Evolutionary conservation across 2,329 filamentous ascomycete genomes (phyloP).

Genomic region (Cladosporium austrohemisphaericum): DNA sequence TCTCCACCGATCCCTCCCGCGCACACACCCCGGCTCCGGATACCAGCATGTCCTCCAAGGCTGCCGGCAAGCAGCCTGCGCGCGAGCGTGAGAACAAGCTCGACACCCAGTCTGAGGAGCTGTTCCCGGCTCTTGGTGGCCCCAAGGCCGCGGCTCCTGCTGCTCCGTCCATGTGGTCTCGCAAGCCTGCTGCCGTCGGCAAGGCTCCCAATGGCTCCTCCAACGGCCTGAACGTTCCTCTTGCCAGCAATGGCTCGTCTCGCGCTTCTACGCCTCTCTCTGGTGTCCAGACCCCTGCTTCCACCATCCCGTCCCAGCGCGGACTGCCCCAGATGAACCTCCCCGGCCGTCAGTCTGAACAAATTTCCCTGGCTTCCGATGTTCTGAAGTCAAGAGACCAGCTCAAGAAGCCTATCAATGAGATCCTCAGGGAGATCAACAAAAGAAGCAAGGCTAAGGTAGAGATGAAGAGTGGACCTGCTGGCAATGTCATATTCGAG

Average conservation of each 20-base stretch:
- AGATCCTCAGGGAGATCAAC: conserved; percentile 88
- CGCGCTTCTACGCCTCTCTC: conserved; percentile 62
- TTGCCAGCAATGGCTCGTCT: conserved; percentile 47
- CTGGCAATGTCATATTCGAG: conserved; percentile 74
- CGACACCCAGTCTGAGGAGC: conserved; percentile 83
- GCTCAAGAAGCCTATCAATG: conserved; percentile 78
- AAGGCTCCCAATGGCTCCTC: conserved; percentile 42
- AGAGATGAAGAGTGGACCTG: conserved; percentile 68
- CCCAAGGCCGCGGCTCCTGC: conserved; percentile 61
- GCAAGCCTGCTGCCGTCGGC: conserved; percentile 52
- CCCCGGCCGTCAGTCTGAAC: conserved; percentile 77
- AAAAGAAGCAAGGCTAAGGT: conserved; percentile 84
- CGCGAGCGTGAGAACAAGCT: conserved; percentile 50
- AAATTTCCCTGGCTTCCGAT: conserved; percentile 67
- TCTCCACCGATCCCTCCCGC: conserved; percentile 34
- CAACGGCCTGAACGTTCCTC: conserved; percentile 34
- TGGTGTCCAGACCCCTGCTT: conserved; percentile 47
- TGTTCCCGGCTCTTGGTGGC: conserved; percentile 86
- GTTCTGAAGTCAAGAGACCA: conserved; percentile 73
- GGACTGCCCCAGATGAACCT: conserved; percentile 58
- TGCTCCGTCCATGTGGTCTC: conserved; percentile 73
- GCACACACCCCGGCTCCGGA: conserved; percentile 34
- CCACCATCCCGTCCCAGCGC: conserved; percentile 47
- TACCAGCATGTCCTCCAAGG: conserved; percentile 55
- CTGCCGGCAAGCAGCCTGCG: conserved; percentile 65